These are phyloP conservation scores for Irpex sp. DNA, from an alignment of 1,284 basidiomycete genomes.

Conservation along the genomic window DNA sequence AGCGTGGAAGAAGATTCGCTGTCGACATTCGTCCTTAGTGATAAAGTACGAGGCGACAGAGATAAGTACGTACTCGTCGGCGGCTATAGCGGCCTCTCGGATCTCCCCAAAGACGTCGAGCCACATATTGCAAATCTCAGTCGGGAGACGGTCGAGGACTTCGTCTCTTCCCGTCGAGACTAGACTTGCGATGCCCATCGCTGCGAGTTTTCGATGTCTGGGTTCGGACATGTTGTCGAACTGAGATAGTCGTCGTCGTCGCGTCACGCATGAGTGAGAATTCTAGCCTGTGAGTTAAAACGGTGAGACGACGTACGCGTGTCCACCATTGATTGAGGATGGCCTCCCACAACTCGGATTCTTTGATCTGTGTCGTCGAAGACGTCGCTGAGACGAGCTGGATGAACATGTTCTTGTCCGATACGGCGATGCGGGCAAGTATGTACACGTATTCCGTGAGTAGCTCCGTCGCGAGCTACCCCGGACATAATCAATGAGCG, in stretches of 20 bases:
- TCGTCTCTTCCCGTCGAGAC: slow-evolving; percentile 67
- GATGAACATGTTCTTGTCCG: slow-evolving; percentile 59
- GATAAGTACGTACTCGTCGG: slow-evolving; percentile 3
- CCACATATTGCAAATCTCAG: slow-evolving; percentile 86
- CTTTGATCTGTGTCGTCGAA: slow-evolving; percentile 40
- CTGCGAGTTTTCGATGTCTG: slow-evolving; percentile 67
- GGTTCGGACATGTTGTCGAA: slow-evolving; percentile 85
- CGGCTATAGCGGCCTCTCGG: slow-evolving; percentile 57
- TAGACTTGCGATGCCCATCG: slow-evolving; percentile 70
- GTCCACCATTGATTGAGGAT: slow-evolving; percentile 79
- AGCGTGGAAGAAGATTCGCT: slow-evolving; percentile 23
- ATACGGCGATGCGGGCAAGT: slow-evolving; percentile 64
- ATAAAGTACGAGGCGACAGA: too few species aligned
- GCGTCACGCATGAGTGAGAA: neutral
- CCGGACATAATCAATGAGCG: neutral
- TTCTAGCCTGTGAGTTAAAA: too few species aligned
- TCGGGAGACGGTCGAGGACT: slow-evolving; percentile 65
- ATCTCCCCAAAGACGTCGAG: slow-evolving; percentile 87
- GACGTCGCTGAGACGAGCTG: slow-evolving; percentile 64
- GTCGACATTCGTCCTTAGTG: too few species aligned
- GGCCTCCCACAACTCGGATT: slow-evolving; percentile 56
- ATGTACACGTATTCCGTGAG: slow-evolving; percentile 66
- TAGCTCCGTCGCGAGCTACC: slow-evolving; percentile 47
- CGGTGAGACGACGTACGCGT: neutral
- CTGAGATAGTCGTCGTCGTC: slow-evolving; percentile 32